These are phyloP conservation scores for Lactifluus subvellereus DNA, from an alignment of 768 basidiomycete species.

Conservation along the genomic window DNA sequence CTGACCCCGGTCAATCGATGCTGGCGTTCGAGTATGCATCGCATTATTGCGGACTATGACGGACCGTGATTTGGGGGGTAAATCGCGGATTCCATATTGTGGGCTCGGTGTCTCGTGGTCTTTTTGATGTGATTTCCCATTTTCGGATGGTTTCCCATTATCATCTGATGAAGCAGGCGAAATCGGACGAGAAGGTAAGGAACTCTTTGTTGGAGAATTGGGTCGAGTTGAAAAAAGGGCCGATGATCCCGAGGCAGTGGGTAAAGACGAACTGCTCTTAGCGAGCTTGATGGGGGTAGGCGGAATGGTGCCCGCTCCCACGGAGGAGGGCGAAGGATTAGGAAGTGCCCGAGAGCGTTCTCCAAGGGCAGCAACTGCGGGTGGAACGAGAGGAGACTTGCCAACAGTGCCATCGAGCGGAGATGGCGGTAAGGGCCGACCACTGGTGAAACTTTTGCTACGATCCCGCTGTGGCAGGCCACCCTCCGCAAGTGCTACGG, in stretches of 20 bases:
- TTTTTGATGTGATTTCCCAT: constrained; percentile 6
- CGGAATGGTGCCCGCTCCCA: constrained; percentile 7
- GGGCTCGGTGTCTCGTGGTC: constrained; percentile 19
- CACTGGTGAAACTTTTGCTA: constrained; percentile 19
- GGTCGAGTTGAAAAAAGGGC: constrained; percentile 9
- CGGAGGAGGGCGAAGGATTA: constrained; percentile 9
- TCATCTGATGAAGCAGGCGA: constrained; percentile 21
- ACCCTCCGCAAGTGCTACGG: neutral
- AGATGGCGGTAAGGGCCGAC: constrained; percentile 23
- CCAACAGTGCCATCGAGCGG: constrained; percentile 19
- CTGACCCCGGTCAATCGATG: constrained; percentile 4
- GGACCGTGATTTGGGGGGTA: constrained; percentile 23
- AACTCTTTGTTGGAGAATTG: constrained; percentile 6
- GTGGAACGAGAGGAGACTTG: constrained; percentile 12
- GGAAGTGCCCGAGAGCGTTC: constrained; percentile 14
- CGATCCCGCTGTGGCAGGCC: constrained; percentile 13
- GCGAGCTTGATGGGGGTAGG: constrained; percentile 15
- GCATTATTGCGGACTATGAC: constrained; percentile 17
- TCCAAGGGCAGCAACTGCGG: neutral
- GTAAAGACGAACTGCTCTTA: constrained; percentile 11
- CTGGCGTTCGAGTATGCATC: constrained; percentile 10
- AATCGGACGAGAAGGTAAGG: constrained; percentile 15
- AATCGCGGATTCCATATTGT: constrained; percentile 25
- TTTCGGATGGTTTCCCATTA: constrained; percentile 13
- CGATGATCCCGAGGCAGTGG: constrained; percentile 4